Evolutionary conservation across 768 basidiomycete genomes (phyloP), one percentile per base, ranked within the genome.

Genomic region (Pleurotus tuoliensis): DNA sequence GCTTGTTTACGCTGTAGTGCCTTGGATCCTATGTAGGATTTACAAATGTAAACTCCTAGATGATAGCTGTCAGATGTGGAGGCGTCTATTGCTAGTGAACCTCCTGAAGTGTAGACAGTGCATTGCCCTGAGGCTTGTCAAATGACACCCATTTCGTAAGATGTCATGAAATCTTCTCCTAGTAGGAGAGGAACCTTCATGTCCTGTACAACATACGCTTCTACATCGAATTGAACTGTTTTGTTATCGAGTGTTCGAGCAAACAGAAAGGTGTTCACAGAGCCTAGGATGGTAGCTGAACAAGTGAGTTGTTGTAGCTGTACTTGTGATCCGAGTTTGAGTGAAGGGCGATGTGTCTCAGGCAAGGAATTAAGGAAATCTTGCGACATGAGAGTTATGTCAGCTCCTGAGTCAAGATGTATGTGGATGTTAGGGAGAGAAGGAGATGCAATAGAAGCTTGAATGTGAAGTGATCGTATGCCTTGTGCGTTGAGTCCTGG

Each of bases 171-270:
- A 43, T 70, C 69, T 46, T 69, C 68, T 1, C 69, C 69, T 1
- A 70, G 58, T 1, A 70, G 57, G 0, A 70, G 11, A 11, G 69
- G 67, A 0, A 67, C 67, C 0, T 57, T 51, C 69, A 70, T 70
- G 5, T 57, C 58, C 2, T 59, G 56, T 0, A 68, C 63, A 0
- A 69, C 67, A 27, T 67, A 68, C 0, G 63, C 62, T 47, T 69
- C 68, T 0, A 58, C 57, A 3, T 58, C 54, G 30, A 65, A 60
- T 8, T 30, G 25, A 7, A 65, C 15, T 8, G 46, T 46, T 3
- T 25, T 20, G 1, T 61, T 61, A 6, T 55, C 50, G 13, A 0
- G 6, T 0, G 59, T 27, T 2, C 4, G 11, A 0, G 55, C 38
- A 38, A 22, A 62, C 16, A 68, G 38, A 0, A 57, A 55, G 6